Conservation (phyloP, 768 basidiomycete genomes). For the Leucocoprinus birnbaumii region DNA sequence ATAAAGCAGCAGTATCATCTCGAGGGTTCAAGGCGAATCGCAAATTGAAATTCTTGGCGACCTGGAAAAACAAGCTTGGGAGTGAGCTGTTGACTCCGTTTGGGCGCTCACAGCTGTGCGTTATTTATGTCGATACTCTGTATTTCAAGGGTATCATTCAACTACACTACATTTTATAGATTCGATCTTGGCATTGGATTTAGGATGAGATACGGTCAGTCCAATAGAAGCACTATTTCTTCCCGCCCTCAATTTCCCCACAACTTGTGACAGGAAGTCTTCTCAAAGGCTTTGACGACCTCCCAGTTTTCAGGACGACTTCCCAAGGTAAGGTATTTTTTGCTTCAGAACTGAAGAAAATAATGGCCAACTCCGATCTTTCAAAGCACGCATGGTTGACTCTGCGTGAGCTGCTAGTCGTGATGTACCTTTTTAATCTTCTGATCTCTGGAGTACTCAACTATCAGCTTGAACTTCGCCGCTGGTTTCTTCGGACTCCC, state of each 20-base stretch:
- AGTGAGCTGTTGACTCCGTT: constrained; percentile 76
- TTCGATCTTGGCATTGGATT: constrained; percentile 54
- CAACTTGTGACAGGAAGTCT: constrained; percentile 21
- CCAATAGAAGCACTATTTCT: neutral
- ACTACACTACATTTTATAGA: constrained; percentile 16
- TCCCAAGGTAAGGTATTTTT: constrained; percentile 38
- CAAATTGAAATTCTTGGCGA: constrained; percentile 60
- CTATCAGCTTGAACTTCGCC: constrained; percentile 40
- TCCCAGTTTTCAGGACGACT: constrained; percentile 66
- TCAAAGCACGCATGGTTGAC: constrained; percentile 48
- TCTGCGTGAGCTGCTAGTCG: constrained; percentile 33
- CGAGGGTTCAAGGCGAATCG: constrained; percentile 50
- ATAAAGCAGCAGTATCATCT: constrained; percentile 34
- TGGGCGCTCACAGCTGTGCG: constrained; percentile 64
- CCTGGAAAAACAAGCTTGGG: constrained; percentile 78
- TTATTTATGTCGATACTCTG: neutral
- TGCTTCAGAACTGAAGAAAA: constrained; percentile 7
- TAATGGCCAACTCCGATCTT: neutral
- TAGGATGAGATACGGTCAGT: constrained; percentile 58
- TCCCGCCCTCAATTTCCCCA: neutral
- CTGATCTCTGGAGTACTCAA: no score
- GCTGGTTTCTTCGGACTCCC: constrained; percentile 58
- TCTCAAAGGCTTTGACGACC: constrained; percentile 37
- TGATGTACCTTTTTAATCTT: no score
- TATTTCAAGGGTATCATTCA: neutral